These are phyloP conservation scores for Daedaleopsis sinensis DNA, from an alignment of 768 basidiomycete genomes.

Conservation along the genomic window DNA sequence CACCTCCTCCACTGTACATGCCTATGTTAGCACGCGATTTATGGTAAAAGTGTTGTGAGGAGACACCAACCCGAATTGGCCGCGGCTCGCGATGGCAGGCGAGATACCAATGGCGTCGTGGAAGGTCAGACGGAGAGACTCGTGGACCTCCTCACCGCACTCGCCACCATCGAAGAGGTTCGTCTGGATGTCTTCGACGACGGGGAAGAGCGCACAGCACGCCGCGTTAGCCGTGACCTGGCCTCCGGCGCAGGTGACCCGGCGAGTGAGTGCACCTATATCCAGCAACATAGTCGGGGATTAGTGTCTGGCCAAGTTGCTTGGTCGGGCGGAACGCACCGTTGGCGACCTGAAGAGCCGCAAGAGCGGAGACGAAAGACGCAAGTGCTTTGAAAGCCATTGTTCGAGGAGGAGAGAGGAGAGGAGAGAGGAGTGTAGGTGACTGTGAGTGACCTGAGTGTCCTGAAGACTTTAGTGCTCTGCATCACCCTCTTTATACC, in stretches of 20 bases:
- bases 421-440: background rate
- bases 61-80: conserved; percentile 14
- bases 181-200: conserved; percentile 31
- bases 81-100: conserved; percentile 11
- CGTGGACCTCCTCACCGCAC: conserved; percentile 39
- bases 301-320: background rate
- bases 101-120: conserved; percentile 30
- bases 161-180: conserved; percentile 37
- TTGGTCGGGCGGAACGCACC: conserved; percentile 12
- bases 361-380: conserved; percentile 22
- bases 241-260: conserved; percentile 25
- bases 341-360: conserved; percentile 20
- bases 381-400: conserved; percentile 29
- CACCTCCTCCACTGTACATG: conserved; percentile 30
- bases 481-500: conserved; percentile 12
- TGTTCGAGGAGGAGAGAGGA: background rate
- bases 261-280: conserved; percentile 20
- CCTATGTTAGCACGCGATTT: background rate
- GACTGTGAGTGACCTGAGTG: background rate
- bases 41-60: background rate
- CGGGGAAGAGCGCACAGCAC: conserved; percentile 19
- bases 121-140: conserved; percentile 34
- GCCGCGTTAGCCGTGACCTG: conserved; percentile 20
- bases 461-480: conserved; percentile 7
- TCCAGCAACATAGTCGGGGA: background rate